A percentile compares a stretch with the other conserved stretches of the same genome.
Conservation (phyloP, 75 land plant genomes). For the Larix kaempferi region DNA sequence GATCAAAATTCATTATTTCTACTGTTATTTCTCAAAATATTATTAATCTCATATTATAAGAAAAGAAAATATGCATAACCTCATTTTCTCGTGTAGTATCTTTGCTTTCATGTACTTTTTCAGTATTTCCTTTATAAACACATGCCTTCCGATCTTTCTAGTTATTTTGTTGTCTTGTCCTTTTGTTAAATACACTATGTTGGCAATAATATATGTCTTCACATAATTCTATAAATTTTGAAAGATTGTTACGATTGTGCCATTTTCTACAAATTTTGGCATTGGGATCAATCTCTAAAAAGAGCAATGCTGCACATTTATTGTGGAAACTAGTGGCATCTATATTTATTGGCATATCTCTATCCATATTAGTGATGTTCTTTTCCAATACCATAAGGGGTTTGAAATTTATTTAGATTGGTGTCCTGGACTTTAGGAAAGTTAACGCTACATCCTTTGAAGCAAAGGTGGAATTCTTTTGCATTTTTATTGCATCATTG, state of each 20-base stretch:
- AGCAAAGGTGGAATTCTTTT: no score
- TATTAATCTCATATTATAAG: not conserved
- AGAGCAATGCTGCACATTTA: not conserved
- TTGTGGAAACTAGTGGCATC: slow-evolving; percentile 5
- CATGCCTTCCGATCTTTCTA: not conserved
- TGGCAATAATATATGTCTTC: not conserved
- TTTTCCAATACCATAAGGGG: not conserved
- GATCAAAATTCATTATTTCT: not conserved
- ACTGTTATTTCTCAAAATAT: not conserved
- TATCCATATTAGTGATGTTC: slow-evolving; percentile 2
- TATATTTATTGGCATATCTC: slow-evolving; percentile 12
- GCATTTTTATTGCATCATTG: no score
- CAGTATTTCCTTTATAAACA: not conserved
- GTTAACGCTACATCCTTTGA: slow-evolving; percentile 4
- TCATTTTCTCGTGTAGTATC: not conserved
- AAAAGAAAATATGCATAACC: not conserved
- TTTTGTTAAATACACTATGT: not conserved
- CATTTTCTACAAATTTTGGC: not conserved
- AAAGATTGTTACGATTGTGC: slow-evolving; percentile 4
- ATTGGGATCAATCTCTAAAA: slow-evolving; percentile 5
- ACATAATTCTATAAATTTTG: not conserved
- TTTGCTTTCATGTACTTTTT: not conserved
- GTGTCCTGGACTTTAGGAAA: not conserved
- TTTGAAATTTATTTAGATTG: not conserved
- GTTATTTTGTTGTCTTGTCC: not conserved